Evolutionary conservation across 176 grass and related monocot genomes (phyloP).

Genomic region (Carex littledalei): DNA sequence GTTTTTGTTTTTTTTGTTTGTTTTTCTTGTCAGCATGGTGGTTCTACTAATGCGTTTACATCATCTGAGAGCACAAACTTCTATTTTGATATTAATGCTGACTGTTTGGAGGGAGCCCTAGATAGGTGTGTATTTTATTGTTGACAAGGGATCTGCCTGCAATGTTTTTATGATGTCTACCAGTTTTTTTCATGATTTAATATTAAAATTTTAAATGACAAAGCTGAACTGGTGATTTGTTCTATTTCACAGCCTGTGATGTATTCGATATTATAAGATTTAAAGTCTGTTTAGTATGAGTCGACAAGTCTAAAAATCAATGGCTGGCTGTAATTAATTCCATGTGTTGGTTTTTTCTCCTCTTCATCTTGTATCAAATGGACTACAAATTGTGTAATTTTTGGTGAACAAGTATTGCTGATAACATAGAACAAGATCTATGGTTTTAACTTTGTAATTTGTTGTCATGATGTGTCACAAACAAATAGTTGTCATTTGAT

Average conservation of each 20-base stretch:
- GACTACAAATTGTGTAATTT: neutral
- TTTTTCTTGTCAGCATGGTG: constrained; percentile 71
- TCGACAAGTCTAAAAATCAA: neutral
- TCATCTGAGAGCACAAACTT: constrained; percentile 74
- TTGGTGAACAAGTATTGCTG: neutral
- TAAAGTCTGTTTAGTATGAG: neutral
- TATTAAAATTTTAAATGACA: neutral
- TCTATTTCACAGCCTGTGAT: neutral
- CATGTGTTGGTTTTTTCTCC: neutral
- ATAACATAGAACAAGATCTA: neutral
- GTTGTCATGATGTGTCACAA: neutral
- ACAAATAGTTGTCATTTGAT: neutral
- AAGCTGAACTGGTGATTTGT: neutral
- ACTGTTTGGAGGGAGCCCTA: constrained; percentile 75
- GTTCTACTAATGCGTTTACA: constrained; percentile 89
- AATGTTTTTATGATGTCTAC: neutral
- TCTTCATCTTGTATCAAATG: neutral
- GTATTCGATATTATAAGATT: neutral
- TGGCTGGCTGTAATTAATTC: neutral
- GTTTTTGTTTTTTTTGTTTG: constrained; percentile 24
- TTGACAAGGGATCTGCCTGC: neutral
- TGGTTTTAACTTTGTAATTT: neutral
- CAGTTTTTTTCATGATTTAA: neutral
- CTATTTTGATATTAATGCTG: constrained; percentile 83
- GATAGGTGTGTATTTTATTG: constrained; percentile 53